Evolutionary conservation across 2,329 filamentous ascomycete species (phyloP), one percentile per base, ranked within the genome.

Genomic region (Aspergillus sp.): DNA sequence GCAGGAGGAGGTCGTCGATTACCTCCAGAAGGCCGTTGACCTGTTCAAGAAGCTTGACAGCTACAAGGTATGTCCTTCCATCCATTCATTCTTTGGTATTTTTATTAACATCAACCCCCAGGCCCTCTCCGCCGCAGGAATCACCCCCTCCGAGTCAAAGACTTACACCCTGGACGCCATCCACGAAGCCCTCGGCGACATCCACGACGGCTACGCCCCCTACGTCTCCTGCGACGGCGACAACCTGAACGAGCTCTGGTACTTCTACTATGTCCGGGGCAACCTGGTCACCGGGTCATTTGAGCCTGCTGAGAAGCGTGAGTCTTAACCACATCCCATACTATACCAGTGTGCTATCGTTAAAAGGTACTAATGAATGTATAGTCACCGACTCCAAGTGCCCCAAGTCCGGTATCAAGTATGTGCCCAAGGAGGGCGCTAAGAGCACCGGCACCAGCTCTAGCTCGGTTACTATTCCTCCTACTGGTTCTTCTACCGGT

Each of bases 261-360:
- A 86, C 67, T 77, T 74, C 62, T 79, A 70, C 62, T 73, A 78
- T 57, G 78, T 86, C 37, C 75, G 74, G 27, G 84, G 84, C 8
- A 85, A 82, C 21, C 71, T 88, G 1, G 82, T 87, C 66, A 79
- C 78, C 2, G 88, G 86, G 35, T 71, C 81, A 2, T 90, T 89
- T 66, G 79, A 86, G 24, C 73, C 86, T 14, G 72, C 82, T 2
- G 77, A 81, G 43, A 81, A 81, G 6, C 71, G 77, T 76, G 69
- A 63, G 70, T 75, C 21, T 31, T 31, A 31, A 31, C 27, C 27
- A 31, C 9, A 31, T 3, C 27, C 3, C 9, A 4, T 9, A 11
- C 8, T 31, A 31, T 4, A 31, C 27, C 27, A 9, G 9, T 31
- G 27, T 7, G 23, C 23, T 24, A 7, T 24, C 6, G 23, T 7